Evolutionary conservation across 768 basidiomycete genomes (phyloP), one percentile per base, ranked within the genome.

Genomic region (Psilocybe cyanescens): DNA sequence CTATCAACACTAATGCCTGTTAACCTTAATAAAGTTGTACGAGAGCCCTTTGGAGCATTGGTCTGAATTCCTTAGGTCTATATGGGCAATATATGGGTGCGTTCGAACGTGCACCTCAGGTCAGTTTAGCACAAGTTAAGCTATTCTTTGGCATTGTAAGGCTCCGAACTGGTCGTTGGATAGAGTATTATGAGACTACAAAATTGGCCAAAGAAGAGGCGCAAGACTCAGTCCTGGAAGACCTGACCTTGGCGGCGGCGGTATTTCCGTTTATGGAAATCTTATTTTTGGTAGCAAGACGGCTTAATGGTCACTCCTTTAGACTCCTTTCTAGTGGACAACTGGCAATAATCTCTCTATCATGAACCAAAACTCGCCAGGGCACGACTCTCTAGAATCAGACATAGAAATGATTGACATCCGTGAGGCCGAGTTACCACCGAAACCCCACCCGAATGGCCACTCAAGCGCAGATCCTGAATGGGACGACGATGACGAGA

Each of bases 331-430:
- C 47, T 49, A 11, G 41, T 5, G 14, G 31, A 37, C 33, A 39
- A 37, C 31, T 16, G 41, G 14, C 41, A 44, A 45, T 37, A 14
- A 48, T 16, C 17, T 41, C 31, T 28, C 48, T 60, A 56, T 61
- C 53, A 75, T 76, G 74, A 72, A 71, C 65, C 71, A 65, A 57
- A 69, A 74, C 58, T 74, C 75, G 1, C 74, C 76, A 49, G 76
- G 72, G 29, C 64, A 65, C n/a, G 58, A 52, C 50, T 68, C 71
- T 3, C 14, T 68, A 35, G 75, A 73, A 31, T 70, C 73, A 7
- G 74, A 76, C 57, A 76, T 79, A 47, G 78, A 79, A 63, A 72
- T 76, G 72, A 70, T 71, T 64, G 72, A 71, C 44, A 68, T 78
- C 58, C 57, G 62, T 56, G 68, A 72, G 63, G 65, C 67, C 4